These are phyloP conservation scores for Serendipita sp. DNA, from an alignment of 1,284 basidiomycete species.

Conservation along the genomic window DNA sequence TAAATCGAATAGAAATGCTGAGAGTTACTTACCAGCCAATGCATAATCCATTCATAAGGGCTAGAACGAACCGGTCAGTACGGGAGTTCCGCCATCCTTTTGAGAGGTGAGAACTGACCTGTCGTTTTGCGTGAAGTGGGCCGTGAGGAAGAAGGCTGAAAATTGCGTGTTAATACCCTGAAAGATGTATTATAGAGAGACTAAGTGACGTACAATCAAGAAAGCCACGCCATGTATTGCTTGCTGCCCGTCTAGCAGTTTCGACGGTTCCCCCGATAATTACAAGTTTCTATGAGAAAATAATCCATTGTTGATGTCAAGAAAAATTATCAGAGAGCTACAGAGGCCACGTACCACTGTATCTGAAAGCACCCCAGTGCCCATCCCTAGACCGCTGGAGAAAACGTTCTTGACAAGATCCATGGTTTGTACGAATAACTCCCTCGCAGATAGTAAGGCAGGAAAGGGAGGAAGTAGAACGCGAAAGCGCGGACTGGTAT, in stretches of 20 bases:
- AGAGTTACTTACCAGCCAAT: not conserved
- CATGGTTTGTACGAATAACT: not conserved
- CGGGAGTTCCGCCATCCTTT: not conserved
- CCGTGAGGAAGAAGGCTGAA: conserved; percentile 60
- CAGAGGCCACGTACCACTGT: not conserved
- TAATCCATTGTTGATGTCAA: not conserved
- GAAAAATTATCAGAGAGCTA: not conserved
- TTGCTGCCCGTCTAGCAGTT: conserved; percentile 63
- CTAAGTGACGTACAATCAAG: not conserved
- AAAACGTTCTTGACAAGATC: not conserved
- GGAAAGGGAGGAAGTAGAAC: too few species aligned
- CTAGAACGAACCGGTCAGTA: not conserved
- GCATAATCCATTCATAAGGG: conserved; percentile 7
- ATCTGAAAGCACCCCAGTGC: not conserved
- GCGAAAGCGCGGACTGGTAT: too few species aligned
- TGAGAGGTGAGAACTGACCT: not conserved
- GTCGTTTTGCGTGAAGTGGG: conserved; percentile 72
- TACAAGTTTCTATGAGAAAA: conserved; percentile 52
- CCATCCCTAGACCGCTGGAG: not conserved
- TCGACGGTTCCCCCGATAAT: conserved; percentile 73
- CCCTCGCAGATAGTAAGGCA: too few species aligned
- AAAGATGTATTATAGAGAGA: not conserved
- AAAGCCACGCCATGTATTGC: conserved; percentile 45
- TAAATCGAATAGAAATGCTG: not conserved
- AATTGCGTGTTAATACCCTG: not conserved